Conservation (phyloP, 176 grass and related monocot genomes). For the Chrysopogon serrulatus region DNA sequence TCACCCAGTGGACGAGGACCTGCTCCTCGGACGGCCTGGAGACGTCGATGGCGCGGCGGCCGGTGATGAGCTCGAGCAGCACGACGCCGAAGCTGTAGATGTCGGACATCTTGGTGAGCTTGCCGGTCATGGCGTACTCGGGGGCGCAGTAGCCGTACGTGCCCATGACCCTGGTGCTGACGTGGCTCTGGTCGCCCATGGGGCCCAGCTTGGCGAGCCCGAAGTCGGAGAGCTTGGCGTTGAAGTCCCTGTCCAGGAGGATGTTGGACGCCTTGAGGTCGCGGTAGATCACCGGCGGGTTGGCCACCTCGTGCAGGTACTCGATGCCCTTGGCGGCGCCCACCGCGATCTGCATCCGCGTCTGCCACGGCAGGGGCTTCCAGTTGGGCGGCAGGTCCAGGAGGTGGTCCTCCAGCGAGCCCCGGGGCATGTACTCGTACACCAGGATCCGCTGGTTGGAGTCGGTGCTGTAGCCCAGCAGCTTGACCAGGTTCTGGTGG, state of each 20-base stretch:
- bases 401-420: conserved; percentile 72
- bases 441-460: conserved; percentile 68
- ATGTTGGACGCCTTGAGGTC: conserved; percentile 91
- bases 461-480: conserved; percentile 70
- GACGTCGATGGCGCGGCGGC: conserved; percentile 69
- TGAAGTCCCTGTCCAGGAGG: conserved; percentile 59
- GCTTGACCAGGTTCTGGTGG: conserved; percentile 76
- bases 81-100: conserved; percentile 96
- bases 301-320: conserved; percentile 85
- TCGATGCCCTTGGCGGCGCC: conserved; percentile 77
- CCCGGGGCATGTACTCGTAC: conserved; percentile 76
- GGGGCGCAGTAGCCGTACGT: conserved; percentile 94
- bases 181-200: conserved; percentile 70
- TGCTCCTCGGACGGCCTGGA: conserved; percentile 48
- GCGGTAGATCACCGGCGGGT: conserved; percentile 80
- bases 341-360: conserved; percentile 70
- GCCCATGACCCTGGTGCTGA: conserved; percentile 82
- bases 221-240: conserved; percentile 82
- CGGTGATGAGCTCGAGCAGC: conserved; percentile 83
- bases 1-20: conserved; percentile 70
- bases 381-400: conserved; percentile 41
- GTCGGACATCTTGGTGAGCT: conserved; percentile 89
- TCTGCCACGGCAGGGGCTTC: conserved; percentile 60
- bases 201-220: conserved; percentile 86
- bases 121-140: conserved; percentile 86